Base-by-base conservation (phyloP, 2,329 filamentous ascomycete species). In the Pseudogymnoascus sp. region DNA sequence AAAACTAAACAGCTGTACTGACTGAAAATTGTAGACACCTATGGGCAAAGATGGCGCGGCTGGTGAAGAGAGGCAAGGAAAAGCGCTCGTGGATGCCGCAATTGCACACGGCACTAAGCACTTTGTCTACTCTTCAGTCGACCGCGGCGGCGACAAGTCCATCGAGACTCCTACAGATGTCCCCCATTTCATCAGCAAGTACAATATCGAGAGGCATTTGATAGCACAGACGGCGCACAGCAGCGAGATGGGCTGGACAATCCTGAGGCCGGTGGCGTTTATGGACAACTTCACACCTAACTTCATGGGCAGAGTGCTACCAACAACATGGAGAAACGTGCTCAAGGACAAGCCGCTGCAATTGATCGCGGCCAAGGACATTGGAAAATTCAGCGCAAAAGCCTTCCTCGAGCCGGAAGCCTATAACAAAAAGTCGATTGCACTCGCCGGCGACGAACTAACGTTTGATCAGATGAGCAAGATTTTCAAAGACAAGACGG, bases 81-180 rank as follows among this genome's bases (percentile, higher is more conserved):
- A 78, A 50, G 75, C 73, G 4, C 70, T 86, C 4, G 74, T 84
- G 46, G 79, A 83, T 61, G 80, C 78, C n/a, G 76, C 81, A 2
- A 66, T 84, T 61, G 77, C 78, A 33, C 72, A 81, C 40, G 75
- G 76, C 16, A 79, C 84, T 50, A 74, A 78, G 62, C 78, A 82
- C 67, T 84, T 86, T 66, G 77, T 85, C 61, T 85, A 83, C 71
- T 80, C 77, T 2, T 82, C 79, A 56, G 81, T 85, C 16, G 84
- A 86, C 63, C 81, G 84, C 59, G 81, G 81, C 50, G 81, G 82
- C 50, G 38, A 66, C 24, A 71, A 72, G 4, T 78, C 76, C 63
- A 76, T 78, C 61, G 76, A 76, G 8, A 76, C 76, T 65, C 75
- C 78, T 0, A 84, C 82, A 2, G 63, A 74, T 2, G 73, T 85